Evolutionary conservation across 2,329 filamentous ascomycete species (phyloP).

Genomic region (Neopestalotiopsis clavispora): DNA sequence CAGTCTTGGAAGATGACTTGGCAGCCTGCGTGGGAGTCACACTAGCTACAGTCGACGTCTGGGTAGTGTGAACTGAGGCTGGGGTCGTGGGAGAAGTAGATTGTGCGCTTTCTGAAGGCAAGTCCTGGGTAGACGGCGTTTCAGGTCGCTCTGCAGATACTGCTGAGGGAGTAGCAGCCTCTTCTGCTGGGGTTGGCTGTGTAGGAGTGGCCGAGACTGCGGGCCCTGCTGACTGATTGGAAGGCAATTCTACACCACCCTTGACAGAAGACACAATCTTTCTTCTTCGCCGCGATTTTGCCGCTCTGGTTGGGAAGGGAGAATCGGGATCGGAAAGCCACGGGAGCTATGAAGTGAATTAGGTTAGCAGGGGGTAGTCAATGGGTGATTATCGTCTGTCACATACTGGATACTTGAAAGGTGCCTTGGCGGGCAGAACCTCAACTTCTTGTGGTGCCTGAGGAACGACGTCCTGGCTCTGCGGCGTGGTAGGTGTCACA

Average conservation of each 20-base stretch:
- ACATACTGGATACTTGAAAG: slow-evolving; percentile 59
- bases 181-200: slow-evolving; percentile 16
- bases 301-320: slow-evolving; percentile 51
- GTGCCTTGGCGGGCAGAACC: slow-evolving; percentile 25
- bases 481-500: slow-evolving; percentile 53
- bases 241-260: slow-evolving; percentile 47
- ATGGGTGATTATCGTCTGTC: slow-evolving; percentile 11
- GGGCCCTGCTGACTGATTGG: slow-evolving; percentile 41
- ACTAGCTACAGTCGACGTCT: slow-evolving; percentile 28
- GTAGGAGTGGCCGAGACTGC: slow-evolving; percentile 24
- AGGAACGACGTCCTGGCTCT: slow-evolving; percentile 33
- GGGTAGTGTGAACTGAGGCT: slow-evolving; percentile 33
- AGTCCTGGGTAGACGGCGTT: slow-evolving; percentile 36
- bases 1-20: slow-evolving; percentile 39
- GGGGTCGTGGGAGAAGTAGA: slow-evolving; percentile 43
- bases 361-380: slow-evolving; percentile 31
- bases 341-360: slow-evolving; percentile 50
- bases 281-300: slow-evolving; percentile 49
- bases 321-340: slow-evolving; percentile 59
- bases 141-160: slow-evolving; percentile 30
- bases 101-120: slow-evolving; percentile 36
- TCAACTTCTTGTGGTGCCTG: slow-evolving; percentile 32
- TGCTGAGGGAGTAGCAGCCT: slow-evolving; percentile 13
- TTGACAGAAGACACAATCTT: slow-evolving; percentile 40
- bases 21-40: slow-evolving; percentile 32